A percentile compares a stretch with the other conserved stretches of the same genome.
These are phyloP conservation scores for Peniophora sp. DNA, from an alignment of 1,284 basidiomycete species.

Conservation along the genomic window DNA sequence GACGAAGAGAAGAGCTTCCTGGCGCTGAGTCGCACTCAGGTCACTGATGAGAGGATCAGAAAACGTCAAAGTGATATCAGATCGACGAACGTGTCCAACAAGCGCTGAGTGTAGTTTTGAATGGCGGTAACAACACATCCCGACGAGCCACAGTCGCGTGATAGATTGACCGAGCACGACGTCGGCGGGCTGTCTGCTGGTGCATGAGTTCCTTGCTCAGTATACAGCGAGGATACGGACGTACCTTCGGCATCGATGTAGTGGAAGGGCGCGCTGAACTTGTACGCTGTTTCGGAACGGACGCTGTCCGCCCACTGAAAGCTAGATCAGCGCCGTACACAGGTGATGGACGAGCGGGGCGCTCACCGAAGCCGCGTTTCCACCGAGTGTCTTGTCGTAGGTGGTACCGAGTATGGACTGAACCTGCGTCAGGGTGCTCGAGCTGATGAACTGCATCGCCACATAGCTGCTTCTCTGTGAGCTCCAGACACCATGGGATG, in stretches of 20 bases:
- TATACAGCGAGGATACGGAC: neutral
- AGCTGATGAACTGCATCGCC: slow-evolving; percentile 1
- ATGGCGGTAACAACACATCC: slow-evolving; percentile 40
- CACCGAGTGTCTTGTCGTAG: neutral
- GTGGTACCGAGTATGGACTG: neutral
- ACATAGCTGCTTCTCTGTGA: neutral
- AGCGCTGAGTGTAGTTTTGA: slow-evolving; percentile 44
- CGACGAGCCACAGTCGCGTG: slow-evolving; percentile 40
- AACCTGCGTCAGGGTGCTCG: neutral
- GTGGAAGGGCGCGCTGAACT: slow-evolving; percentile 17
- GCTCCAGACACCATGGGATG: no score
- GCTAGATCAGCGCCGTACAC: neutral
- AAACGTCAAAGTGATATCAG: neutral
- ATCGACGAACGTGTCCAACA: slow-evolving; percentile 26
- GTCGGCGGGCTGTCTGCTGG: slow-evolving; percentile 32
- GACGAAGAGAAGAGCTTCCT: slow-evolving; percentile 46
- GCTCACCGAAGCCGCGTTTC: neutral
- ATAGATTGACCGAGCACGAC: slow-evolving; percentile 37
- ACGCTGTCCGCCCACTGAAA: neutral
- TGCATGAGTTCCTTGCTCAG: neutral
- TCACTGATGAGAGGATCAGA: slow-evolving; percentile 2
- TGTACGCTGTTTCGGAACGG: neutral
- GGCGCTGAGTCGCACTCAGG: slow-evolving; percentile 31
- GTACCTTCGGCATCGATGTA: slow-evolving; percentile 42
- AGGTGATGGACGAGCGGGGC: neutral